Evolutionary conservation across 73 alveolate genomes (phyloP).

Genomic region (Blepharisma japonicum): DNA sequence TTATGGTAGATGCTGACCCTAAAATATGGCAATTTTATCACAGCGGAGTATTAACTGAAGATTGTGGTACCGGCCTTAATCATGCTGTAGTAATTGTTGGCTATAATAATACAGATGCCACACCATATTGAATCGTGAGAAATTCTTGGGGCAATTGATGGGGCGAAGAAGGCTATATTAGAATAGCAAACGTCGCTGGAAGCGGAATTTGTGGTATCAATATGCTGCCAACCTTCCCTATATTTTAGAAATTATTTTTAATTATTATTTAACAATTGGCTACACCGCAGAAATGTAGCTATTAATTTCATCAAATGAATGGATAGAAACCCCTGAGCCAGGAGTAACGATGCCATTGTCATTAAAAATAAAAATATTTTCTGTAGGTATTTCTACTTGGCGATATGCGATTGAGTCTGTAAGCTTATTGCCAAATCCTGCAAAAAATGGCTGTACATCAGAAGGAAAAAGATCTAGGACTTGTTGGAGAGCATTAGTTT

Average conservation of each 20-base stretch:
- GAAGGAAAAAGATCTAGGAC: conserved; percentile 77
- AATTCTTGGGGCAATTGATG: conserved; percentile 56
- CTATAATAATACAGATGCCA: conserved; percentile 21
- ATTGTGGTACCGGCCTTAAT: conserved; percentile 36
- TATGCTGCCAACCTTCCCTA: not conserved
- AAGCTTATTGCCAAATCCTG: conserved; percentile 97
- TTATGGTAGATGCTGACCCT: conserved; percentile 39
- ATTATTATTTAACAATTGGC: too few relatives aligned
- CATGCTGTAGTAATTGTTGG: conserved; percentile 52
- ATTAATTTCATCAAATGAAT: too few relatives aligned
- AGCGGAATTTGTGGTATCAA: conserved; percentile 4
- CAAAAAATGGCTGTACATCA: conserved; percentile 80
- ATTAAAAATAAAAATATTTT: conserved; percentile 7
- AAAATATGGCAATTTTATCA: conserved; percentile 36
- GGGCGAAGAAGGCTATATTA: conserved; percentile 55
- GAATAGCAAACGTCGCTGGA: conserved; percentile 23
- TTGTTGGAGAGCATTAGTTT: conserved; percentile 81
- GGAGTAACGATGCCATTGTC: not conserved
- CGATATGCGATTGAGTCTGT: conserved; percentile 94
- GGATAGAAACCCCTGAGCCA: too few relatives aligned
- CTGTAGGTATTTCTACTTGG: conserved; percentile 67
- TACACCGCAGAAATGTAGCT: too few relatives aligned
- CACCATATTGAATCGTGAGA: conserved; percentile 30
- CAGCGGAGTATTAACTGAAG: conserved; percentile 37
- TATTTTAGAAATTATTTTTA: not conserved